Conservation (phyloP, 139 green algal species). For the Yamagishiella unicocca region DNA sequence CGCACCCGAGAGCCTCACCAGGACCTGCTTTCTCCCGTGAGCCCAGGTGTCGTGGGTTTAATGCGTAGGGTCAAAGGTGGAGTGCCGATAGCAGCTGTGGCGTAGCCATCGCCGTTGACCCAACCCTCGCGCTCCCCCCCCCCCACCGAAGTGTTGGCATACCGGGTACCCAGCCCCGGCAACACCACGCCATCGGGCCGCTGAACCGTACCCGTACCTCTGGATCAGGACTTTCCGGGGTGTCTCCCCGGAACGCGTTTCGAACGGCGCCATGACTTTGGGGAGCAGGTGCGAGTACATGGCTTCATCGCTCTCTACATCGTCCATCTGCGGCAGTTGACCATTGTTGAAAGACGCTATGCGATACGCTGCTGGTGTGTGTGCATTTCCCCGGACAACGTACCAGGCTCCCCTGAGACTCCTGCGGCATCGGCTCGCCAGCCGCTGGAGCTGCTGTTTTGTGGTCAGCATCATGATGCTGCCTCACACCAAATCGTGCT, state of each 20-base stretch:
- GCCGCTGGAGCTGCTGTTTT: not conserved
- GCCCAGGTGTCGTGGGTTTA: too few species aligned
- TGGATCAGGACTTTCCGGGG: constrained; percentile 81
- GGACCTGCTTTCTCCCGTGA: too few species aligned
- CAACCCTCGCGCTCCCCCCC: too few species aligned
- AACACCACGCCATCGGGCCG: too few species aligned
- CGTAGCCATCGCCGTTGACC: too few species aligned
- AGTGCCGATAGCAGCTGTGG: too few species aligned
- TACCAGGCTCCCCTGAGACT: constrained; percentile 29
- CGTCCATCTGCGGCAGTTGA: constrained; percentile 29
- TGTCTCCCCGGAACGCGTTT: constrained; percentile 65
- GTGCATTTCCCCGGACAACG: not conserved
- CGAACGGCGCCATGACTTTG: constrained; percentile 79
- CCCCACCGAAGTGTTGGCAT: too few species aligned
- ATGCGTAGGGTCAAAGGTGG: too few species aligned
- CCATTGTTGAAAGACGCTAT: not conserved
- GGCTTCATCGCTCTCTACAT: constrained; percentile 48
- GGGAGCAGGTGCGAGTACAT: constrained; percentile 64
- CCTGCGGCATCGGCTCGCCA: constrained; percentile 4
- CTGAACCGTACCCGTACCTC: too few species aligned
- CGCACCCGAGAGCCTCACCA: too few species aligned
- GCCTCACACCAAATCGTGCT: constrained; percentile 38
- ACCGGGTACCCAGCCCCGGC: too few species aligned
- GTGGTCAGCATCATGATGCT: not conserved
- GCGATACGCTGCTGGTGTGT: not conserved